Percentiles rank a stretch among this genome's conserved stretches.
Evolutionary conservation across 1,139 yeast genomes (phyloP).

Genomic region (Yamadazyma membranifaciens): DNA sequence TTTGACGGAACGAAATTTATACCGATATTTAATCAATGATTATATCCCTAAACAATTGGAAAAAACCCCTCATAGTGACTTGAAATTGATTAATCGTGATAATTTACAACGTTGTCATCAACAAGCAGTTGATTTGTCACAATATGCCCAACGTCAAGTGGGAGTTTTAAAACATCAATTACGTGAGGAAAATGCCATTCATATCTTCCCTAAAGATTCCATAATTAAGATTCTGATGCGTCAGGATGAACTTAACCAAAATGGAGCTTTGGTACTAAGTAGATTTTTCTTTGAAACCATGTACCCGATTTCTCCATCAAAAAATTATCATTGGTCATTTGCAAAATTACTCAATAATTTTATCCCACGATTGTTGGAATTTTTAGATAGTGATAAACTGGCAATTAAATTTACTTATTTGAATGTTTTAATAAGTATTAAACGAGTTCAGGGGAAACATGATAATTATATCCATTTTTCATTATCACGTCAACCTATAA

Average conservation of each 20-base stretch:
- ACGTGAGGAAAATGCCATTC: background rate
- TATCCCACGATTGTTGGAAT: constrained; percentile 20
- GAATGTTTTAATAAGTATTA: constrained; percentile 23
- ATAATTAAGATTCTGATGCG: constrained; percentile 1
- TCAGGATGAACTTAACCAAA: background rate
- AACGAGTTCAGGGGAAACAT: constrained; percentile 11
- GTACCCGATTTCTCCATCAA: constrained; percentile 36
- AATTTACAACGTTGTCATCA: constrained; percentile 17
- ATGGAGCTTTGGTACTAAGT: constrained; percentile 24
- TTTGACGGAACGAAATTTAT: constrained; percentile 56
- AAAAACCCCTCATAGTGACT: constrained; percentile 13
- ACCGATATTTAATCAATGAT: constrained; percentile 33
- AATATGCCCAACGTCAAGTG: constrained; percentile 16
- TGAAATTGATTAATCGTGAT: constrained; percentile 14
- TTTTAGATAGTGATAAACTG: constrained; percentile 8
- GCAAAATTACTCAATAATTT: constrained; percentile 38
- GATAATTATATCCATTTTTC: constrained; percentile 8
- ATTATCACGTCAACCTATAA: constrained; percentile 26
- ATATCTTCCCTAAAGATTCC: constrained; percentile 3
- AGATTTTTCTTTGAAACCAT: constrained; percentile 33
- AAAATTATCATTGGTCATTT: constrained; percentile 46
- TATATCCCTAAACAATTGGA: constrained; percentile 21
- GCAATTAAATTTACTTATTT: constrained; percentile 15
- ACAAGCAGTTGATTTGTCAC: constrained; percentile 15
- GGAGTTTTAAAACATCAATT: constrained; percentile 9